These are phyloP conservation scores for Rickenella mellea DNA, from an alignment of 768 basidiomycete genomes.

Conservation along the genomic window DNA sequence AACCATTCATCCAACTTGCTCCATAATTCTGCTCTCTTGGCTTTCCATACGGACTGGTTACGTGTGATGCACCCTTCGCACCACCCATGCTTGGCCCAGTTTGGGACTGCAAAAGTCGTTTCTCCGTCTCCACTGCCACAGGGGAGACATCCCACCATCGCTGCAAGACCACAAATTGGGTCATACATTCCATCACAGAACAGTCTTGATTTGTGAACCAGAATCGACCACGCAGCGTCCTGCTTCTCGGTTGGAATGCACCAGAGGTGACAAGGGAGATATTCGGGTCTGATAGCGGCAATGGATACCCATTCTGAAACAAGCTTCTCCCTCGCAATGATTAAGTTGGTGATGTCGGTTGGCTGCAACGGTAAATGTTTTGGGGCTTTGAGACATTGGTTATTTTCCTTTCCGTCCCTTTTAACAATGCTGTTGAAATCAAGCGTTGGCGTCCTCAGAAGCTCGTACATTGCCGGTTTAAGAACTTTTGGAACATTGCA, in stretches of 20 bases:
- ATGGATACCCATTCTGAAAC: constrained; percentile 11
- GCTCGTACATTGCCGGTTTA: constrained; percentile 31
- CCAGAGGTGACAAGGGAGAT: constrained; percentile 4
- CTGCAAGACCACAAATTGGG: constrained; percentile 25
- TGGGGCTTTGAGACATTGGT: background rate
- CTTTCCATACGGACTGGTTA: constrained; percentile 19
- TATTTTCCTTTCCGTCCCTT: background rate
- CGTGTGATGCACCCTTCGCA: constrained; percentile 24
- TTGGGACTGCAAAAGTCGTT: too few relatives aligned
- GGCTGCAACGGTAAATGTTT: background rate
- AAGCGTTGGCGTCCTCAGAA: constrained; percentile 21
- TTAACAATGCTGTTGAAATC: constrained; percentile 13
- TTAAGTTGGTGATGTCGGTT: constrained; percentile 4
- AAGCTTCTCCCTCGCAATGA: constrained; percentile 14
- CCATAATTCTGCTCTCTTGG: constrained; percentile 22
- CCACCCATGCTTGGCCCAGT: constrained; percentile 21
- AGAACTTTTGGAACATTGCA: constrained; percentile 19
- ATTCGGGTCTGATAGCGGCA: constrained; percentile 13
- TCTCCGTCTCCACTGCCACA: constrained; percentile 16
- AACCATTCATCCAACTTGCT: constrained; percentile 19
- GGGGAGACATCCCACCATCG: constrained; percentile 19
- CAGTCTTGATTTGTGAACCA: constrained; percentile 14
- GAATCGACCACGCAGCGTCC: constrained; percentile 3
- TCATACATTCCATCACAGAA: constrained; percentile 22
- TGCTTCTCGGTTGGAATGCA: background rate